Evolutionary conservation across 2,329 filamentous ascomycete genomes (phyloP).

Genomic region (Stenocarpella maydis): DNA sequence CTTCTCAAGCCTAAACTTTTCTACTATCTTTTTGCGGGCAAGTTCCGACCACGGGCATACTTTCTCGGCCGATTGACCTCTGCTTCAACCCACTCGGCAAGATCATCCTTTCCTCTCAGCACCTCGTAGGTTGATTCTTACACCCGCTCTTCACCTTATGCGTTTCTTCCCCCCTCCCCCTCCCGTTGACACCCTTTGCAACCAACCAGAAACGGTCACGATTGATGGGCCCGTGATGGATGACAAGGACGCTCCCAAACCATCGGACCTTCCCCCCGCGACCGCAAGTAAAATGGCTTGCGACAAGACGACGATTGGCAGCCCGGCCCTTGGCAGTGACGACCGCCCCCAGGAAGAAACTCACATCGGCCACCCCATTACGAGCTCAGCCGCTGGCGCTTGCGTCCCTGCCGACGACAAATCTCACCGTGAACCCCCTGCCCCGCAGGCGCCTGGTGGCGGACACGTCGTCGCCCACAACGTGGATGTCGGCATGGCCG

Average conservation of each 20-base stretch:
- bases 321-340: not conserved
- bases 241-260: not conserved
- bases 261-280: not conserved
- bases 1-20: too few relatives aligned
- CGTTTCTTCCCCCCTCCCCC: too few relatives aligned
- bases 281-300: not conserved
- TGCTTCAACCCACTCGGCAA: not conserved
- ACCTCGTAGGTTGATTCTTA: not conserved
- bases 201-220: not conserved
- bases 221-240: not conserved
- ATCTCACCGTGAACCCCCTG: not conserved
- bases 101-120: not conserved
- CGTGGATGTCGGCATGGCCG: not conserved
- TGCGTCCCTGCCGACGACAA: not conserved
- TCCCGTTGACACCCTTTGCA: not conserved
- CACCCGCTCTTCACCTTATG: too few relatives aligned
- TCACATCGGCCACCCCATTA: not conserved
- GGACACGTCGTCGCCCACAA: not conserved
- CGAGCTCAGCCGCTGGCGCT: not conserved
- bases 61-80: not conserved
- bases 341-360: not conserved
- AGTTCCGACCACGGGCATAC: not conserved
- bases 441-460: not conserved
- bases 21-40: not conserved
- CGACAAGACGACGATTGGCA: not conserved